phyloP scores from a whole-genome alignment of 1,284 basidiomycete species.

The Apiotrichum laibachii region DNA sequence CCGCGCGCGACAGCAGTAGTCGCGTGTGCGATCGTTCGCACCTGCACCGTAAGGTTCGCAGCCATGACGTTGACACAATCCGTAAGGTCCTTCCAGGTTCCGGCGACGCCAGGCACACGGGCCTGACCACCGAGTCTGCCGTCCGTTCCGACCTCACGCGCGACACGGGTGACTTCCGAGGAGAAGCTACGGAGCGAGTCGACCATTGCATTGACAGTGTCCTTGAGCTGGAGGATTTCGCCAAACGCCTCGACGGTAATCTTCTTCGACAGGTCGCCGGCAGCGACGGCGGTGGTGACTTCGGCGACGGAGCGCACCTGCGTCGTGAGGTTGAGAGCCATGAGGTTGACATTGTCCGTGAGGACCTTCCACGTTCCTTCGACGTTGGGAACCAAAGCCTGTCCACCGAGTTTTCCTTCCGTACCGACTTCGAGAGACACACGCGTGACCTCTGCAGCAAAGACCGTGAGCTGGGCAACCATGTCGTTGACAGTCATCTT shows the following conservation, averaged over 20 bases:
- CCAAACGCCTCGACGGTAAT: conserved; percentile 96
- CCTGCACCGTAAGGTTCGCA: conserved; percentile 77
- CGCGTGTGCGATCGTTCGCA: conserved; percentile 88
- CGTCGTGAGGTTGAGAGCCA: conserved; percentile 73
- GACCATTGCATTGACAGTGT: conserved; percentile 49
- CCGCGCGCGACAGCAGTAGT: conserved; percentile 95
- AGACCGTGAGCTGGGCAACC: conserved; percentile 54
- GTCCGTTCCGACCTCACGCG: conserved; percentile 89
- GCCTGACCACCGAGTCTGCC: conserved; percentile 95
- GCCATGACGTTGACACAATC: conserved; percentile 82
- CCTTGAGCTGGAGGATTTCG: conserved; percentile 88
- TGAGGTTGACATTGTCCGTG: conserved; percentile 86
- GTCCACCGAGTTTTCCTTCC: conserved; percentile 93
- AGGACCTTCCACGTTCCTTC: conserved; percentile 91
- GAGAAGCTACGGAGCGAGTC: conserved; percentile 56
- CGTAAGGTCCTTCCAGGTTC: conserved; percentile 92
- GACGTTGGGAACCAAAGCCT: conserved; percentile 80
- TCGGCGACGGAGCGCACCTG: conserved; percentile 96
- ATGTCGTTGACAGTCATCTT: conserved; percentile 62
- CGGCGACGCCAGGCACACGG: conserved; percentile 77
- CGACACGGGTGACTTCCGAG: conserved; percentile 69
- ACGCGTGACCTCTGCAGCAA: conserved; percentile 66
- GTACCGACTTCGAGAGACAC: conserved; percentile 90
- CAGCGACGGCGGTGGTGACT: conserved; percentile 96
- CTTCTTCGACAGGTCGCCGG: conserved; percentile 82